Evolutionary conservation across 2,329 filamentous ascomycete species (phyloP).

Genomic region (Leptosphaerulina australis): DNA sequence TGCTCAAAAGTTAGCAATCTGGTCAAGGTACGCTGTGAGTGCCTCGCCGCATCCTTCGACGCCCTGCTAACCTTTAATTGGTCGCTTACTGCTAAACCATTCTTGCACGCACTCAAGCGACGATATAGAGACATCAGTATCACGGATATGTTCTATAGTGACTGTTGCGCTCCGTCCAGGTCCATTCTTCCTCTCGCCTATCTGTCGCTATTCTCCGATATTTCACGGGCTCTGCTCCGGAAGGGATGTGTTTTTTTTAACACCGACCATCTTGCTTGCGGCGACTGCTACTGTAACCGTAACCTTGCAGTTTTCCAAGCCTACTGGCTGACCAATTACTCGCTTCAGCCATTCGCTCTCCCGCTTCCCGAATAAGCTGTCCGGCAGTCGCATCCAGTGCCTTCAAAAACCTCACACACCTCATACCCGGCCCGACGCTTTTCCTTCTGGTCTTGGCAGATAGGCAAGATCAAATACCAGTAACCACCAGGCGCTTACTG

Average conservation of each 20-base stretch:
- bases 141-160: background rate
- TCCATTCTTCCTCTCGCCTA: background rate
- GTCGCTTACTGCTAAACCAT: conserved; percentile 7
- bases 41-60: conserved; percentile 19
- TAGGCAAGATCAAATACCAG: background rate
- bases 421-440: conserved; percentile 12
- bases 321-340: conserved; percentile 7
- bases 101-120: conserved; percentile 7
- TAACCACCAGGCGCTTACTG: background rate
- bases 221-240: conserved; percentile 5
- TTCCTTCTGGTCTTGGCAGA: background rate
- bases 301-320: conserved; percentile 9
- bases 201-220: conserved; percentile 6
- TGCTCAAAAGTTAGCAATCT: conserved; percentile 1
- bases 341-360: conserved; percentile 20
- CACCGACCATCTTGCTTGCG: conserved; percentile 14
- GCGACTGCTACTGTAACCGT: conserved; percentile 18
- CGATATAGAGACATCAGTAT: conserved; percentile 1
- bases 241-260: background rate
- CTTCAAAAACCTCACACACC: conserved; percentile 6
- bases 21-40: conserved; percentile 4
- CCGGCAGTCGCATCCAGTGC: conserved; percentile 5
- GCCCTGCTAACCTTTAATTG: conserved; percentile 13
- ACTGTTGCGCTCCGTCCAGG: background rate
- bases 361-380: conserved; percentile 20